phyloP scores from a whole-genome alignment of 257 asterid species.

The Linderniella brevidens region DNA sequence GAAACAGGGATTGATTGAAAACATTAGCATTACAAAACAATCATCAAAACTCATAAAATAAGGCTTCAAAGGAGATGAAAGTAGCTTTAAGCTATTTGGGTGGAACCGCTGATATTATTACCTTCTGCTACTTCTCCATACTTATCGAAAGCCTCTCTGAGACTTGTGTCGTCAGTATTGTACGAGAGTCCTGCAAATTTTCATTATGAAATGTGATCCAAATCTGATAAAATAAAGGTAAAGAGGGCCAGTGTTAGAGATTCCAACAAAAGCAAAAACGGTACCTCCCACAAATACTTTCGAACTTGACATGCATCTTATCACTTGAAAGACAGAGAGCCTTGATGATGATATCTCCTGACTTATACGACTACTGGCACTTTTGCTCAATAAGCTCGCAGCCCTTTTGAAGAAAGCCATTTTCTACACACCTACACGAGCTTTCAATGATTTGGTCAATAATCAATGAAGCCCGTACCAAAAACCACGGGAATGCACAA shows the following conservation, averaged over 20 bases:
- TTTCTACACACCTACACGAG: background rate
- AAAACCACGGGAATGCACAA: too few relatives aligned
- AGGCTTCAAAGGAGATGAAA: background rate
- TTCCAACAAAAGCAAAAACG: background rate
- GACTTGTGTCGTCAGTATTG: constrained; percentile 38
- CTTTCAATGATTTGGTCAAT: too few relatives aligned
- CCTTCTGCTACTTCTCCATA: constrained; percentile 79
- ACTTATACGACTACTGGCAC: constrained; percentile 9
- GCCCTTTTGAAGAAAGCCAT: constrained; percentile 78
- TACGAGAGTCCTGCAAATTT: constrained; percentile 48
- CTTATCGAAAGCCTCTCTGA: constrained; percentile 40
- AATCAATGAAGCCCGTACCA: too few relatives aligned
- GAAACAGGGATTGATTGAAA: background rate
- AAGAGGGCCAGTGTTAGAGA: background rate
- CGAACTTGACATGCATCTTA: constrained; percentile 75
- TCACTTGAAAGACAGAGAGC: constrained; percentile 46
- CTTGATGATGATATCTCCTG: constrained; percentile 28
- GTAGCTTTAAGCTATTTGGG: too few relatives aligned
- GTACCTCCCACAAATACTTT: constrained; percentile 72
- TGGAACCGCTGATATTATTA: constrained; percentile 12
- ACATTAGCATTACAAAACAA: background rate
- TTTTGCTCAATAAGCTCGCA: constrained; percentile 37
- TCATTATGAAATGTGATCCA: background rate
- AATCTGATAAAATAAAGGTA: constrained; percentile 5
- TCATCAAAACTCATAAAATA: background rate